These are phyloP conservation scores for Leccinum aurantiacum DNA, from an alignment of 768 basidiomycete genomes.

Conservation along the genomic window DNA sequence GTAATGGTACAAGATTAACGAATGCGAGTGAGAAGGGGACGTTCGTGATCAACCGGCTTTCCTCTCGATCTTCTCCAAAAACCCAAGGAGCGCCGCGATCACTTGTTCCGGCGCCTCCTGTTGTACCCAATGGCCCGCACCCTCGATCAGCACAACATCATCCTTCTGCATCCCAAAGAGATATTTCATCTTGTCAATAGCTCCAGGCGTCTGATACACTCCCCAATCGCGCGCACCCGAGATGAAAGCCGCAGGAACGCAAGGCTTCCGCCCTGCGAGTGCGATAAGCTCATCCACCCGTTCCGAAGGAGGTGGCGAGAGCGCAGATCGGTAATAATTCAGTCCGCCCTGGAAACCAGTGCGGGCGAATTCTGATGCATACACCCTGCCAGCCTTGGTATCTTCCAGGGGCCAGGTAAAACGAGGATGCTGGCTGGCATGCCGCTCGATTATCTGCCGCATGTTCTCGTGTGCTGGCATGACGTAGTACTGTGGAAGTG, in stretches of 20 bases:
- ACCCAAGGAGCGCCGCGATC: conserved; percentile 39
- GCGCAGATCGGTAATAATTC: conserved; percentile 50
- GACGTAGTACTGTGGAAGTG: conserved; percentile 59
- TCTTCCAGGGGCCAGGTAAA: conserved; percentile 48
- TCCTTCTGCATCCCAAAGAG: conserved; percentile 38
- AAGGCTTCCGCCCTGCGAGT: conserved; percentile 46
- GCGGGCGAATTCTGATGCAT: conserved; percentile 46
- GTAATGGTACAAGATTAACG: background rate
- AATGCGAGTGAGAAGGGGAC: background rate
- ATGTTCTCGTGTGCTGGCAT: conserved; percentile 56
- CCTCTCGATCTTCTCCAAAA: conserved; percentile 34
- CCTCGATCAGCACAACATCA: conserved; percentile 51
- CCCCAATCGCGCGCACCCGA: conserved; percentile 62
- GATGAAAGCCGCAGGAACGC: conserved; percentile 57
- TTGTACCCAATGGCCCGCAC: conserved; percentile 66
- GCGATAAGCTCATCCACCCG: conserved; percentile 42
- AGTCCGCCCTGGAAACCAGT: conserved; percentile 67
- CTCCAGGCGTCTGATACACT: conserved; percentile 53
- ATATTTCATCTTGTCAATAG: conserved; percentile 42
- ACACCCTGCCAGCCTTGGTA: conserved; percentile 43
- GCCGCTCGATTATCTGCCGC: conserved; percentile 44
- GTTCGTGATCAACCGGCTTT: background rate
- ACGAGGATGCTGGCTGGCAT: conserved; percentile 31
- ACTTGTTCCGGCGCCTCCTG: conserved; percentile 52
- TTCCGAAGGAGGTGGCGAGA: conserved; percentile 31